Evolutionary conservation across 345 rosid species (phyloP), one percentile per base, ranked within the genome.

Genomic region (Gossypium bickii): DNA sequence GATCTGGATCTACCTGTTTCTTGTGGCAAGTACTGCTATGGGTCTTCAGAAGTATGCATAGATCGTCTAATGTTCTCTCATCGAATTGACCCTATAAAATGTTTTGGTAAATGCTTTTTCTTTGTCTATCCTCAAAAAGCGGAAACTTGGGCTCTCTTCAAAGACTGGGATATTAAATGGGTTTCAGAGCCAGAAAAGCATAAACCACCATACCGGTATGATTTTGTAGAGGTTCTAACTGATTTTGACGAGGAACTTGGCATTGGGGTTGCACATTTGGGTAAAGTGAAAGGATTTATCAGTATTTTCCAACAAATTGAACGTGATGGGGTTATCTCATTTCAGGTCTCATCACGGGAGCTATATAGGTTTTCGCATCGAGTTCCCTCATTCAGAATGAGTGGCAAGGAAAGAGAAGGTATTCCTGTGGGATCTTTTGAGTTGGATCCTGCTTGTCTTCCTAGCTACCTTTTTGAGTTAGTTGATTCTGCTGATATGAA

Each of bases 111-210:
- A 75, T 45, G 74, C 49, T 64, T 71, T 49, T 81, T 59, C 61
- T 7, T 70, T 68, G 79, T 94, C 47, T 89, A 89, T 83, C 98
- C 97, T 77, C 82, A 81, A 74, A 83, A 73, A 68, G 97, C 98
- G 70, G 98, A 94, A 80, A 84, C 83, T 59, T 94, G 98, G 98
- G 98, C 98, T 57, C 76, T 92, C 65, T 94, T 86, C 76, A 89
- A 82, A 83, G 81, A 86, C 65, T 89, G 98, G 98, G 80, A 91
- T 80, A 76, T 79, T 25, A 85, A 78, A 44, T 89, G 93, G 95
- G 73, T 61, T 75, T 73, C 82, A 15, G 79, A 83, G 56, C 85
- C 85, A 38, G 82, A 51, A 58, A 84, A 84, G 61, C 86, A 84
- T 80, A 67, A 76, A 67, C 78, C 81, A 51, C 80, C 88, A n/a